Base-by-base conservation (phyloP, 495 filamentous ascomycete species). In the Annulohypoxylon stygium region DNA sequence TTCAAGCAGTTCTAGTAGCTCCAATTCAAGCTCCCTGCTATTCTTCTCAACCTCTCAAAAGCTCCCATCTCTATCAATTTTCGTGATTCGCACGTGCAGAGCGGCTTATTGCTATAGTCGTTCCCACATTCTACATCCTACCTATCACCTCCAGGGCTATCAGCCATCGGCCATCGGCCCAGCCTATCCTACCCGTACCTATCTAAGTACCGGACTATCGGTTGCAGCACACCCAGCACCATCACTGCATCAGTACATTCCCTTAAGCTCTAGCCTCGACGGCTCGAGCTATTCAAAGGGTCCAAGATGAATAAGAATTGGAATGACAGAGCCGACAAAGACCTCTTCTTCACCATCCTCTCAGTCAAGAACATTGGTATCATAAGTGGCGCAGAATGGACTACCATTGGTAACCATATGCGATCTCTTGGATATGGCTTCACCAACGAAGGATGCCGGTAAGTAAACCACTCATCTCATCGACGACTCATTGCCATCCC, bases 381-480 rank as follows among this genome's bases (percentile, higher is more conserved):
- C 73, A 86, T 86, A 78, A 86, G 84, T 78, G 84, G 84, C 48
- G 73, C 79, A 16, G 84, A 86, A 81, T 86, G 84, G 84, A 81
- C 78, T 14, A 86, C 82, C 10, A 86, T 86, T 45, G 84, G 84
- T 55, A 85, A 84, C 70, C 79, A 83, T 59, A 86, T 86, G 84
- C 81, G 84, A 51, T 74, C 78, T 12, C 45, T 86, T 41, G 84
- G 84, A 65, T 86, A 86, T 39, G 84, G 84, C 71, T 86, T 86
- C 70, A 86, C 84, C 2, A 86, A 86, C 77, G 84, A 86, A 69
- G 84, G 84, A 79, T 86, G 84, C 59, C 84, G 84, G 84, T 86
- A 72, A 81, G 83, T 82, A 53, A 45, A 59, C 16, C 11, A 53
- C 43, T 51, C 39, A 30, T 58, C 61, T 48, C 45, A 7, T 16